Evolutionary conservation across 169 alveolate species (phyloP).

Genomic region (Plasmodium reichenowi): DNA sequence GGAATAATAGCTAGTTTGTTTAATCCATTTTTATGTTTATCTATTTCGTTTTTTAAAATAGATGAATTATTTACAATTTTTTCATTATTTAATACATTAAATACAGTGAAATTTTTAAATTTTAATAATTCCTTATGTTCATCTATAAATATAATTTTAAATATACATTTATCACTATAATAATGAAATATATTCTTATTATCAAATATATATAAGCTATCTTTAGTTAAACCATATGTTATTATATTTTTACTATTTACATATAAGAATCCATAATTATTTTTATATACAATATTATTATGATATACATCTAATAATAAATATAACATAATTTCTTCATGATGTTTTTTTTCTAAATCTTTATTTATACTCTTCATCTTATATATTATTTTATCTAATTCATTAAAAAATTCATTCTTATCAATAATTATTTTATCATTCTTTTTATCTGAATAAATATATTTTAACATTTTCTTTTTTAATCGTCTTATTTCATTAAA

Average conservation of each 20-base stretch:
- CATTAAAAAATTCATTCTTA: constrained; percentile 30
- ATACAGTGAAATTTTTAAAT: constrained; percentile 29
- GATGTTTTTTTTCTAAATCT: constrained; percentile 16
- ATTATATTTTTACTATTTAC: constrained; percentile 57
- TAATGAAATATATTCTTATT: constrained; percentile 64
- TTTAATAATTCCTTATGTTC: constrained; percentile 24
- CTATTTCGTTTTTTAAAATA: constrained; percentile 28
- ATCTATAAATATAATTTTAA: constrained; percentile 47
- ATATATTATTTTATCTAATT: constrained; percentile 41
- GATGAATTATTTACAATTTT: constrained; percentile 24
- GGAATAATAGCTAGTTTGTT: constrained; percentile 65
- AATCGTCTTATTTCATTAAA: constrained; percentile 36
- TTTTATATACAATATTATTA: constrained; percentile 46
- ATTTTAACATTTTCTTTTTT: constrained; percentile 33
- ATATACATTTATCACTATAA: constrained; percentile 59
- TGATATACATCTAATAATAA: constrained; percentile 52
- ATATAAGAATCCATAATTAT: constrained; percentile 16
- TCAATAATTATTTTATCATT: constrained; percentile 43
- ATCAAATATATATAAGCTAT: constrained; percentile 47
- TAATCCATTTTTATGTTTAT: constrained; percentile 54
- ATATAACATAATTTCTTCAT: constrained; percentile 45
- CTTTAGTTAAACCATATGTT: constrained; percentile 35
- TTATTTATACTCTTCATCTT: constrained; percentile 32
- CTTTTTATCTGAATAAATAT: constrained; percentile 23
- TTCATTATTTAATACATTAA: constrained; percentile 59